These are phyloP conservation scores for Chimonanthus salicifolius DNA, from an alignment of 164 flowering plant genomes.

Conservation along the genomic window DNA sequence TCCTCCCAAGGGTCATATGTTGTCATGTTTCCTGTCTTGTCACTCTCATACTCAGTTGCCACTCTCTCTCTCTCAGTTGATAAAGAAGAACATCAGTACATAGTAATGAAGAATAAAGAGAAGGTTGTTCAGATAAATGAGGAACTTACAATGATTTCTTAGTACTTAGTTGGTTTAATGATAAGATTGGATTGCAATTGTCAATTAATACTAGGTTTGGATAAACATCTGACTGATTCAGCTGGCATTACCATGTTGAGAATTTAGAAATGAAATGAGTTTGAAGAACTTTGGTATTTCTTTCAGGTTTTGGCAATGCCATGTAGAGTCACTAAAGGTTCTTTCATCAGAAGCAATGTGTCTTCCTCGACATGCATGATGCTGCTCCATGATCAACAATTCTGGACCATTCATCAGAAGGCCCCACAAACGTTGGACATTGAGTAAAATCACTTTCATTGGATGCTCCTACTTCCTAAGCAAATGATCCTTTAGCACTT, in stretches of 20 bases:
- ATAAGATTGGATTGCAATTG: background rate
- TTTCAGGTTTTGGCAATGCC: background rate
- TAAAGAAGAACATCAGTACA: background rate
- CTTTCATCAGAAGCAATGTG: background rate
- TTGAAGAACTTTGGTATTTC: background rate
- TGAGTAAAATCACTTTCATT: background rate
- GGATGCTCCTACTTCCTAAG: background rate
- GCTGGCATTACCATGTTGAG: background rate
- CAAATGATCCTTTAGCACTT: background rate
- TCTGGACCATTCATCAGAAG: background rate
- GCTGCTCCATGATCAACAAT: background rate
- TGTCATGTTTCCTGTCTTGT: background rate
- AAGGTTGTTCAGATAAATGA: background rate
- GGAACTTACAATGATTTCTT: no score
- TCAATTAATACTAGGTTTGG: background rate
- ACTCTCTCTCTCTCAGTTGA: background rate
- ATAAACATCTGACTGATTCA: background rate
- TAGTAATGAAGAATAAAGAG: background rate
- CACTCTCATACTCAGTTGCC: background rate
- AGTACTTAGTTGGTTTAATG: background rate
- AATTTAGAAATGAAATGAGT: no score
- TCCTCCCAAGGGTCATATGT: background rate
- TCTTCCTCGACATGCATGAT: background rate
- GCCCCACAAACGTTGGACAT: background rate
- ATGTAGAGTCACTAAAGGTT: background rate